phyloP scores from a whole-genome alignment of 345 rosid species.

The Syzygium oleosum region DNA sequence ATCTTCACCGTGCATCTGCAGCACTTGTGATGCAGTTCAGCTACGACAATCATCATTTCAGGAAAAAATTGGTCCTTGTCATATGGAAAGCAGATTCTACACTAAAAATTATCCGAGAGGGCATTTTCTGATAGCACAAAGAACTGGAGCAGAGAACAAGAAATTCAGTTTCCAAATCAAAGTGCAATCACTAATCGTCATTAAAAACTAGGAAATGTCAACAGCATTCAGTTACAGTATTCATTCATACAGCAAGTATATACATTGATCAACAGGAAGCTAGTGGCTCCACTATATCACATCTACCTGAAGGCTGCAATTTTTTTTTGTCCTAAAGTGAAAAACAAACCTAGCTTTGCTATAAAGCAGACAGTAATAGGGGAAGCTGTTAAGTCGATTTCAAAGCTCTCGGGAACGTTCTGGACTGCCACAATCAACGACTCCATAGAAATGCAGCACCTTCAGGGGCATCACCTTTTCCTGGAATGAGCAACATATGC shows the following conservation, averaged over 20 bases:
- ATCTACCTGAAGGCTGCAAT: neutral
- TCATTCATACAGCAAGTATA: neutral
- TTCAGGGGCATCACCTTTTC: constrained; percentile 52
- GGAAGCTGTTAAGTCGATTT: neutral
- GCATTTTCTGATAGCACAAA: neutral
- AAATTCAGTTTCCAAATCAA: neutral
- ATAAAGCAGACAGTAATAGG: neutral
- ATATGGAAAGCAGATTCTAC: neutral
- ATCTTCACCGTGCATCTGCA: neutral
- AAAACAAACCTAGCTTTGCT: neutral
- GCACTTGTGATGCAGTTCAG: neutral
- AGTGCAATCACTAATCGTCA: neutral
- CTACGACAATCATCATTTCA: neutral
- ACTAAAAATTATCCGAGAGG: neutral
- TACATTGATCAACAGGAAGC: neutral
- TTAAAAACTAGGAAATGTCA: neutral
- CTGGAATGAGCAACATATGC: constrained; percentile 5
- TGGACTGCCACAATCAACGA: constrained; percentile 10
- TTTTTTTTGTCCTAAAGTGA: neutral
- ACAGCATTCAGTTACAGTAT: neutral
- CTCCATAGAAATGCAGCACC: constrained; percentile 59
- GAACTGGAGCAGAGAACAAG: neutral
- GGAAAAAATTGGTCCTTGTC: neutral
- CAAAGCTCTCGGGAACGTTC: neutral
- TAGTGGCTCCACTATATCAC: neutral